Base-by-base conservation (phyloP, 73 alveolate species). In the Stentor coeruleus region DNA sequence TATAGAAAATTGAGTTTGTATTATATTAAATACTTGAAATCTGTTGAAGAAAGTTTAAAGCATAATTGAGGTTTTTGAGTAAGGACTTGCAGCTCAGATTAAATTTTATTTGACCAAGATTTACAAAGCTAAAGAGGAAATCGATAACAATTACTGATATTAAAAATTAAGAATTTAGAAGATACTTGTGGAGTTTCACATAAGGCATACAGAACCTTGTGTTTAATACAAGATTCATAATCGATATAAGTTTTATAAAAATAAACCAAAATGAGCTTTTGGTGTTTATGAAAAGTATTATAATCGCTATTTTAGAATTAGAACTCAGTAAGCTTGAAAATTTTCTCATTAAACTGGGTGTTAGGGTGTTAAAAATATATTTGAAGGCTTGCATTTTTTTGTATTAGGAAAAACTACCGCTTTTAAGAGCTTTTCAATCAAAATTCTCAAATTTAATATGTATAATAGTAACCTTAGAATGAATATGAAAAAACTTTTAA, bases 11-110 rank as follows among this genome's bases (percentile, higher is more conserved):
- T 40, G 14, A 1, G 20, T 26, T 40, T 66, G 26, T 20, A 66
- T 20, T 37, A 66, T 20, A 66, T 66, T 33, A 26, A 66, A 26
- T 37, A 66, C 2, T 66, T 20, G n/a, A 14, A 20, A 2, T 20
- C 79, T 20, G 79, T 40, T 66, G 79, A 66, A 31, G 79, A 66
- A 20, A 40, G 49, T 20, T 66, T 66, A 1, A 20, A 20, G n/a
- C n/a, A 40, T 66, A 1, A 26, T 66, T 0, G n/a, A 20, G n/a
- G 33, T 37, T 31, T 11, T 28, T 20, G 79, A 66, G 33, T 20
- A 20, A 0, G 36, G 42, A 20, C 2, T 66, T 14, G 40, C n/a
- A 28, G 33, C 37, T 20, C 40, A 66, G 33, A 40, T 40, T 14
- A 66, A 31, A 66, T 26, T 66, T 26, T 66, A 15, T 2, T 40